These are phyloP conservation scores for Phytophthora kernoviae DNA, from an alignment of 352 stramenopile species.

Conservation along the genomic window DNA sequence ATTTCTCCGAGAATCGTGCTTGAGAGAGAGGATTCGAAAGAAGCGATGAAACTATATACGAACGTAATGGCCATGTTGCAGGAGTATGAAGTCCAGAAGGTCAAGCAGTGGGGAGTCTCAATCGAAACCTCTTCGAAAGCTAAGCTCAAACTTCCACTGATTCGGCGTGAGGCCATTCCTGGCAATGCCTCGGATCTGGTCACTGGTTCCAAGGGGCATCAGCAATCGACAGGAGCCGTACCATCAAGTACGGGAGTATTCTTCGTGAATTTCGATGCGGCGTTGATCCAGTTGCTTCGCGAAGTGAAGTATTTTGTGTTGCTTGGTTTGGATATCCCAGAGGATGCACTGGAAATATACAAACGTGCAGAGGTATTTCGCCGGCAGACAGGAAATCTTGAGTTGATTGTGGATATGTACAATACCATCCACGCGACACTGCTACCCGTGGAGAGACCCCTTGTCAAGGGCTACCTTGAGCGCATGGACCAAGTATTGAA, in stretches of 20 bases:
- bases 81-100: constrained; percentile 83
- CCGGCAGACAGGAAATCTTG: constrained; percentile 90
- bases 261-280: constrained; percentile 91
- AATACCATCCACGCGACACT: constrained; percentile 90
- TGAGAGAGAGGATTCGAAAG: constrained; percentile 89
- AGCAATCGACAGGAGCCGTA: constrained; percentile 15
- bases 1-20: constrained; percentile 82
- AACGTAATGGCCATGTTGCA: constrained; percentile 85
- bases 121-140: constrained; percentile 83
- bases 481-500: constrained; percentile 90
- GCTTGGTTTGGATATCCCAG: constrained; percentile 88
- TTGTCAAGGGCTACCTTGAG: constrained; percentile 89
- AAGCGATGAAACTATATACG: constrained; percentile 91
- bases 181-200: constrained; percentile 12
- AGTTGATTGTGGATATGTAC: constrained; percentile 94
- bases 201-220: constrained; percentile 10
- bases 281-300: constrained; percentile 89
- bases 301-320: constrained; percentile 96
- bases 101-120: constrained; percentile 80
- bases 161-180: constrained; percentile 53
- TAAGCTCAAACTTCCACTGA: constrained; percentile 89
- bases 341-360: constrained; percentile 92
- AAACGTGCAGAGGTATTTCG: constrained; percentile 91
- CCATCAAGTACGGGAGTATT: constrained; percentile 37
- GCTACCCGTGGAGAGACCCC: constrained; percentile 88